These are phyloP conservation scores for Teunomyces funiuensis DNA, from an alignment of 805 yeast genomes.

Conservation along the genomic window DNA sequence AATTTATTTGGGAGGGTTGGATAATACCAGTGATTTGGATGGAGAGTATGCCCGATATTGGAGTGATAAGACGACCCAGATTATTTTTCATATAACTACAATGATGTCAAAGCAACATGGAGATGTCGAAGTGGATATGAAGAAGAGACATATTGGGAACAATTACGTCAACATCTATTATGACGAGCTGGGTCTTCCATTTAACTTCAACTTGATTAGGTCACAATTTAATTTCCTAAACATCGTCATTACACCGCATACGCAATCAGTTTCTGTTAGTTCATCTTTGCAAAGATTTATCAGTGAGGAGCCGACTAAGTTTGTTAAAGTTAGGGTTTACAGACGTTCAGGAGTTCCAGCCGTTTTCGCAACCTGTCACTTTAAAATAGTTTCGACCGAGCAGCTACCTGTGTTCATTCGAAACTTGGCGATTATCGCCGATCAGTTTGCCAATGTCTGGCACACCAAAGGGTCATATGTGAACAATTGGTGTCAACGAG, in stretches of 20 bases:
- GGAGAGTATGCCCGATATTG: slow-evolving; percentile 76
- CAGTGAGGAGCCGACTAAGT: slow-evolving; percentile 18
- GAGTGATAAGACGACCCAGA: slow-evolving; percentile 68
- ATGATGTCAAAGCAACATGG: slow-evolving; percentile 61
- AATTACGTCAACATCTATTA: slow-evolving; percentile 77
- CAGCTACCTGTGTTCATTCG: slow-evolving; percentile 65
- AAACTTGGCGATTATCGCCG: slow-evolving; percentile 62
- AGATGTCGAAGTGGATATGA: slow-evolving; percentile 49
- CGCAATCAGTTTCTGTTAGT: slow-evolving; percentile 14
- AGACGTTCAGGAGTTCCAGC: slow-evolving; percentile 74
- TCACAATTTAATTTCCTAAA: slow-evolving; percentile 84
- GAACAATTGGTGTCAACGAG: slow-evolving; percentile 68
- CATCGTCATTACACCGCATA: slow-evolving; percentile 71
- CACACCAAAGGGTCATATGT: slow-evolving; percentile 50
- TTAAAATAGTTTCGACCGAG: slow-evolving; percentile 63
- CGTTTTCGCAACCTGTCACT: slow-evolving; percentile 71
- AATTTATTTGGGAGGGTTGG: slow-evolving; percentile 78
- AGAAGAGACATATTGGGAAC: slow-evolving; percentile 86
- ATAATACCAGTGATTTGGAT: slow-evolving; percentile 64
- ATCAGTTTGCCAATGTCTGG: slow-evolving; percentile 76
- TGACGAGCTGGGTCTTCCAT: slow-evolving; percentile 67
- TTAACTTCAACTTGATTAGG: slow-evolving; percentile 67
- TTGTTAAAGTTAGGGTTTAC: slow-evolving; percentile 62
- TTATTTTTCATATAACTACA: slow-evolving; percentile 77
- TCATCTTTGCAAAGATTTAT: slow-evolving; percentile 1